Percentiles rank a stretch among this genome's conserved stretches.
phyloP scores from a whole-genome alignment of 805 yeast species.

The Pichia heedii region DNA sequence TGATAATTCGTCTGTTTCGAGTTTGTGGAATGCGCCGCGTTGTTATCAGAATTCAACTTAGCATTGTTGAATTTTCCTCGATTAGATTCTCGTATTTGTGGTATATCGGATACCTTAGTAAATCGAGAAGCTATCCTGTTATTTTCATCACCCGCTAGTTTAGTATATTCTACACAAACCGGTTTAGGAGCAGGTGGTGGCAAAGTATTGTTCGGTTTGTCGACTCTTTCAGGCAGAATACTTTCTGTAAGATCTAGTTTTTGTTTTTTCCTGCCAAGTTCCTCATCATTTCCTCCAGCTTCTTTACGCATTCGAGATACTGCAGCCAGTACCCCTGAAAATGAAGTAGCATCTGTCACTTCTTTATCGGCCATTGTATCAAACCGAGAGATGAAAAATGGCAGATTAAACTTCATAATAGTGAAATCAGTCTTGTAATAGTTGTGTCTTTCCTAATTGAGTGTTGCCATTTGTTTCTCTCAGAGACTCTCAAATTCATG shows the following conservation, averaged over 20 bases:
- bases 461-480: no score
- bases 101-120: no score
- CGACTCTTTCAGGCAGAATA: not conserved
- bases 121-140: no score
- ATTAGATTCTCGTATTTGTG: not conserved
- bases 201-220: not conserved
- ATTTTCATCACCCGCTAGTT: no score
- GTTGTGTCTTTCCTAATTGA: no score
- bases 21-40: no score
- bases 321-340: not conserved
- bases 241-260: not conserved
- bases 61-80: no score
- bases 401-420: no score
- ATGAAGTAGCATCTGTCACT: not conserved
- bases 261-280: conserved; percentile 3
- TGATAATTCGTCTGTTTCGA: not conserved
- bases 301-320: not conserved
- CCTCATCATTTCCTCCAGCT: not conserved
- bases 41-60: not conserved
- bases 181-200: conserved; percentile 8
- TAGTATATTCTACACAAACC: not conserved
- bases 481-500: no score
- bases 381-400: no score
- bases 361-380: not conserved
- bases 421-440: no score